Percentiles rank a stretch among this genome's conserved stretches.
Evolutionary conservation across 2,329 filamentous ascomycete species (phyloP).

Genomic region (Penicillium sp.): DNA sequence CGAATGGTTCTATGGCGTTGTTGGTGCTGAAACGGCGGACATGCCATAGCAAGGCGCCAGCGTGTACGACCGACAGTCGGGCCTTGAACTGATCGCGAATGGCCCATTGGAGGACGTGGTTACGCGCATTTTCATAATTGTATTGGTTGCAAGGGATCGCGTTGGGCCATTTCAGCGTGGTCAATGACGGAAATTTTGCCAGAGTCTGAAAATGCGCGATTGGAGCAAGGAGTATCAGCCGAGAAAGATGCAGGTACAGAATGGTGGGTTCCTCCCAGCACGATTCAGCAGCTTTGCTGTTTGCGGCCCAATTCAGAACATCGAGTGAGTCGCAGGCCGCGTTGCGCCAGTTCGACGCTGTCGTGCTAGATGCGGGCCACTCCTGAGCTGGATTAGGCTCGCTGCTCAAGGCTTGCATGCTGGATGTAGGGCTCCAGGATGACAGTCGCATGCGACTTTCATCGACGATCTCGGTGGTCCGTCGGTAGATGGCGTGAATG

Average conservation of each 20-base stretch:
- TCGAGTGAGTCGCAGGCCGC: slow-evolving; percentile 4
- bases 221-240: slow-evolving; percentile 1
- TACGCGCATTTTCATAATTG: not conserved
- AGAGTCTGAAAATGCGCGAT: not conserved
- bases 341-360: slow-evolving; percentile 3
- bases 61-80: slow-evolving; percentile 1
- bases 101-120: slow-evolving; percentile 2
- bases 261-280: slow-evolving; percentile 3
- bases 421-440: not conserved
- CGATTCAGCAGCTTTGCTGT: not conserved
- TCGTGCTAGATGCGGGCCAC: not conserved
- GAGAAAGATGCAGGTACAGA: slow-evolving; percentile 2
- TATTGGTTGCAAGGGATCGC: not conserved
- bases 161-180: not conserved
- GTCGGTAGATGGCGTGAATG: slow-evolving; percentile 5
- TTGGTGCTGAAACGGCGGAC: slow-evolving; percentile 4
- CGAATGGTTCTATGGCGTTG: not conserved
- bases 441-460: not conserved
- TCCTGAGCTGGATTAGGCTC: not conserved
- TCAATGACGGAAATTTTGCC: not conserved
- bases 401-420: not conserved
- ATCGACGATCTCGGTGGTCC: not conserved
- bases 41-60: slow-evolving; percentile 4
- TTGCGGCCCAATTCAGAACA: slow-evolving; percentile 2
- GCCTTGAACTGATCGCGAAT: slow-evolving; percentile 5